Base-by-base conservation (phyloP, 805 yeast species). In the Suhomyces vadensis region DNA sequence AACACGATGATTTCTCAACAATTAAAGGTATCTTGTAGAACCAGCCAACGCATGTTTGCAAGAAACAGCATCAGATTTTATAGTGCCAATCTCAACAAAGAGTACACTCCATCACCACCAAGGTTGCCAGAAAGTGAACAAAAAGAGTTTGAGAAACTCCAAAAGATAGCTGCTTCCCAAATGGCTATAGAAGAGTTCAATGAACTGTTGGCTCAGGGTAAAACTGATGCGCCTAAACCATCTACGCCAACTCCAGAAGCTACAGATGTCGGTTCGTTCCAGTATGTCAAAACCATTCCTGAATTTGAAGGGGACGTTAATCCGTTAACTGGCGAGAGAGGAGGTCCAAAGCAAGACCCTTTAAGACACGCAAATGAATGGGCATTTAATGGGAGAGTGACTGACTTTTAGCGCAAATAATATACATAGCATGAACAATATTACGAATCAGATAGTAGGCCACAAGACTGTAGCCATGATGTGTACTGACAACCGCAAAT, bases 261-360 rank as follows among this genome's bases (percentile, higher is more conserved):
- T 29, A 74, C 72, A 27, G 87, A 83, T 54, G 76, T 85, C 38
- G 86, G 87, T 5, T 68, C 73, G 4, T 78, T 83, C 54, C 87
- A 80, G 44, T 80, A 74, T 51, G 75, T 85, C 61, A 81, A 85
- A 63, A 83, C 90, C 3, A 83, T 90, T 43, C 96, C 97, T 2
- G 99, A 94, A 58, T 94, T 94, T 60, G 96, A 91, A 65, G 99
- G 99, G 1, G 91, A 90, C 49, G 81, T 76, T 13, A 94, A 94
- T 60, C 99, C 99, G 0, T 77, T 73, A 46, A 94, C 99, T 0
- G 99, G 99, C 3, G 99, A 94, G 66, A 74, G 85, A 17, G 96
- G 96, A 38, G 99, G 99, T 0, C 99, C 99, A 20, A 94, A 94
- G 59, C 98, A 94, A 64, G 97, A 94, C 59, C 99, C 99, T 0